Evolutionary conservation across 2,329 filamentous ascomycete genomes (phyloP), one percentile per base, ranked within the genome.

Genomic region (Apiospora marii): DNA sequence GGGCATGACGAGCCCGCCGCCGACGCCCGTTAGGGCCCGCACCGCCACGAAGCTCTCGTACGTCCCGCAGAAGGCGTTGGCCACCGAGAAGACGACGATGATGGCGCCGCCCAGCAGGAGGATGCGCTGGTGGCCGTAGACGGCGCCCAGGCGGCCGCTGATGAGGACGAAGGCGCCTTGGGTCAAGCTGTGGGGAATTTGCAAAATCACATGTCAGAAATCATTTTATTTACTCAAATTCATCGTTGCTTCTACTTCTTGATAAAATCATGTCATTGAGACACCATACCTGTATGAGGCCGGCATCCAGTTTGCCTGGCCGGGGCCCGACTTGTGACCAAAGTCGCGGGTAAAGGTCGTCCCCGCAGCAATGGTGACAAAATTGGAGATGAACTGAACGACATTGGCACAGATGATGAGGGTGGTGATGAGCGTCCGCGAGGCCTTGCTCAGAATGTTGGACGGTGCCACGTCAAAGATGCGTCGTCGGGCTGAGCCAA

Each of bases 161-260:
- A 64, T 84, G 0, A 90, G 79, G 22, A 90, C 86, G 73, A 89
- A 88, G 1, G 87, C 84, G 3, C 87, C 84, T 74, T 88, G 86
- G 0, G 87, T 85, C 16, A 88, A 79, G 1, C 85, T 87, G 7
- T 69, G 12, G 44, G 48, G 7, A 12, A 49, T n/a, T 24, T 71
- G 22, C 49, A 68, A 24, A n/a, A 70, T 51, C 2, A 27, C 14
- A 41, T 10, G 43, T 44, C 8, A 69, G 30, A 3, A 58, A 58
- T 3, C 22, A n/a, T 8, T 37, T 61, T 1, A 19, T 10, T 34
- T 30, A 34, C 27, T 10, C 22, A n/a, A 19, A 5, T 5, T 16
- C 14, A 12, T 30, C 30, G 12, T 30, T 3, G 4, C 30, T 10
- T 34, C 5, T 34, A 19, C 27, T 48, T 6, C 19, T 48, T 22